A percentile compares a stretch with the other conserved stretches of the same genome.
Evolutionary conservation across 495 filamentous ascomycete genomes (phyloP).

Genomic region (Xylaria intraflava): DNA sequence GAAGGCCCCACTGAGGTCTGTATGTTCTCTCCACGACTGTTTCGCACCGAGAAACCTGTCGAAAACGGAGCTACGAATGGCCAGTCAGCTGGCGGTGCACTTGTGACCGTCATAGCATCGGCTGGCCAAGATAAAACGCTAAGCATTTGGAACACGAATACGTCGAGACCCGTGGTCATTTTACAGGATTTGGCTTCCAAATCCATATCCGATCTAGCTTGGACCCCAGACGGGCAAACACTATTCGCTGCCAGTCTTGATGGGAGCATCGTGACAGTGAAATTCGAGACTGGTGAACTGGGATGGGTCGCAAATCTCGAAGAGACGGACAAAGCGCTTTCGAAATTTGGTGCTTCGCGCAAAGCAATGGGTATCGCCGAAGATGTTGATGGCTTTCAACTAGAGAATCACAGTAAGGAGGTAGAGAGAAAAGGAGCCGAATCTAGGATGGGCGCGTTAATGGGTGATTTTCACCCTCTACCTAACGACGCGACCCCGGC

Average conservation of each 20-base stretch:
- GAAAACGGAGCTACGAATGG: conserved; percentile 32
- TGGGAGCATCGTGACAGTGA: conserved; percentile 70
- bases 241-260: conserved; percentile 82
- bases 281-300: conserved; percentile 43
- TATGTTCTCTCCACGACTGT: conserved; percentile 89
- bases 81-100: conserved; percentile 26
- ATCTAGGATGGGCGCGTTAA: conserved; percentile 92
- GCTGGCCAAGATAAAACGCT: conserved; percentile 94
- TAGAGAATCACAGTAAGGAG: conserved; percentile 88
- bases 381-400: conserved; percentile 72
- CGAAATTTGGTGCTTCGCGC: conserved; percentile 83
- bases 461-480: conserved; percentile 66
- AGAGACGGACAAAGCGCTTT: conserved; percentile 86
- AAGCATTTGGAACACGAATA: conserved; percentile 95
- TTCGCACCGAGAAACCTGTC: conserved; percentile 59
- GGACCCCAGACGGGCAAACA: conserved; percentile 86
- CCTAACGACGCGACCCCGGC: conserved; percentile 27
- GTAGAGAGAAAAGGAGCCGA: conserved; percentile 83
- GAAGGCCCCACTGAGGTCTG: conserved; percentile 96
- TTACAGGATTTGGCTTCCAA: conserved; percentile 82
- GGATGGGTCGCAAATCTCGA: conserved; percentile 55
- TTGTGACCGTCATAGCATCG: conserved; percentile 94
- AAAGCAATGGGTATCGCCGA: conserved; percentile 84
- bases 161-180: conserved; percentile 80
- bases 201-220: conserved; percentile 86